A percentile compares a stretch with the other conserved stretches of the same genome.
These are phyloP conservation scores for Eimeria sp. DNA, from an alignment of 169 alveolate genomes.

Conservation along the genomic window DNA sequence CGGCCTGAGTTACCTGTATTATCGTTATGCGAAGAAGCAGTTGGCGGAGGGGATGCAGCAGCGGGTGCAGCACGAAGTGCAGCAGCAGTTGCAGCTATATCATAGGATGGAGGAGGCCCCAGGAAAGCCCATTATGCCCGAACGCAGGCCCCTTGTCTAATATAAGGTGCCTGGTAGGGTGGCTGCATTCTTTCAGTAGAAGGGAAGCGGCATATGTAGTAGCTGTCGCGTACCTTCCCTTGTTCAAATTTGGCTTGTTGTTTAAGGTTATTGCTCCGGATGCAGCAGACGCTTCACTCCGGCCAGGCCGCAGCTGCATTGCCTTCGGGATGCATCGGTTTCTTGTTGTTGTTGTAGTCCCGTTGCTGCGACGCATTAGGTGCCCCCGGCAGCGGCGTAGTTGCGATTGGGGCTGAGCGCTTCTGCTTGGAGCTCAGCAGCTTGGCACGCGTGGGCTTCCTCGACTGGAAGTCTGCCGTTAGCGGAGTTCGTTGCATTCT, in stretches of 20 bases:
- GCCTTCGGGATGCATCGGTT: neutral
- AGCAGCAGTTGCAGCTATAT: slow-evolving; percentile 77
- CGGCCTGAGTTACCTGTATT: slow-evolving; percentile 58
- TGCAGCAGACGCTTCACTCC: neutral
- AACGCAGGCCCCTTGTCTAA: slow-evolving; percentile 68
- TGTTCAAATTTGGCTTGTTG: neutral
- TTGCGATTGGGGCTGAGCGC: neutral
- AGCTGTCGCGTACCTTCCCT: neutral
- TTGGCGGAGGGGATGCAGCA: slow-evolving; percentile 54
- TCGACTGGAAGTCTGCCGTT: neutral
- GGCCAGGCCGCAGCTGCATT: neutral
- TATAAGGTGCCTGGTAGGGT: neutral
- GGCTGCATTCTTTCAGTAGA: neutral
- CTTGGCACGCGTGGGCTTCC: neutral
- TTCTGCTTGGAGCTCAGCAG: neutral
- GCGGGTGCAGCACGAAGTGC: slow-evolving; percentile 71
- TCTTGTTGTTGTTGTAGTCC: neutral
- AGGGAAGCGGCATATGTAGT: neutral
- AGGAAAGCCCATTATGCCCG: slow-evolving; percentile 22
- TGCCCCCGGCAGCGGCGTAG: neutral
- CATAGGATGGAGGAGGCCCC: slow-evolving; percentile 74
- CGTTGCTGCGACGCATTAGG: neutral
- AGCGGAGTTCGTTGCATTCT: slow-evolving; percentile 2
- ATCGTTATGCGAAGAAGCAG: slow-evolving; percentile 64
- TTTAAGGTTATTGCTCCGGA: neutral